Conservation (phyloP, 2,329 filamentous ascomycete species). For the Pyricularia sp. region DNA sequence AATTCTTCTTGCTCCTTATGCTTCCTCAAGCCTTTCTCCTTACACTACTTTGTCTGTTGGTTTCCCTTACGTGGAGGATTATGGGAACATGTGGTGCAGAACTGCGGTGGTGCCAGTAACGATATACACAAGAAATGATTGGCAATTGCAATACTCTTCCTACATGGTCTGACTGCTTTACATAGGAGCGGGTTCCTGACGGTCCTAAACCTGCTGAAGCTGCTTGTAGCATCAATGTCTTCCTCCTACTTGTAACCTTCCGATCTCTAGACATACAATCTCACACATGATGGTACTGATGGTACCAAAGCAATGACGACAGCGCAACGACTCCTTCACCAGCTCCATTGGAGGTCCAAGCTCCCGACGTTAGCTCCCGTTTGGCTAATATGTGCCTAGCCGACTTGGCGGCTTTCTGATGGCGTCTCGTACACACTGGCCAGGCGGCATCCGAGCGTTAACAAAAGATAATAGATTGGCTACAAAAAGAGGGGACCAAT, state of each 20-base stretch:
- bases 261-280: neutral
- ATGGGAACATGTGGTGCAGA: neutral
- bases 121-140: neutral
- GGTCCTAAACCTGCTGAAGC: too few relatives aligned
- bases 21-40: neutral
- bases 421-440: neutral
- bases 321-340: neutral
- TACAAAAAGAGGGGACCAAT: neutral
- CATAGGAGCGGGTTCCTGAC: neutral
- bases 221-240: neutral
- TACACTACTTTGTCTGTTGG: neutral
- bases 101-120: neutral
- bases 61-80: neutral
- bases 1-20: neutral
- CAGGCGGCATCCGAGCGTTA: neutral
- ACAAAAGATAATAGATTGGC: neutral
- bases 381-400: neutral
- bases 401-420: neutral
- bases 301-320: neutral
- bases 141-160: neutral
- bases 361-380: neutral
- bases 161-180: neutral
- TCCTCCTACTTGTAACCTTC: neutral
- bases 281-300: neutral
- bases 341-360: neutral